Evolutionary conservation across 139 green algal genomes (phyloP).

Genomic region (Deuterostichococcus epilithicus): DNA sequence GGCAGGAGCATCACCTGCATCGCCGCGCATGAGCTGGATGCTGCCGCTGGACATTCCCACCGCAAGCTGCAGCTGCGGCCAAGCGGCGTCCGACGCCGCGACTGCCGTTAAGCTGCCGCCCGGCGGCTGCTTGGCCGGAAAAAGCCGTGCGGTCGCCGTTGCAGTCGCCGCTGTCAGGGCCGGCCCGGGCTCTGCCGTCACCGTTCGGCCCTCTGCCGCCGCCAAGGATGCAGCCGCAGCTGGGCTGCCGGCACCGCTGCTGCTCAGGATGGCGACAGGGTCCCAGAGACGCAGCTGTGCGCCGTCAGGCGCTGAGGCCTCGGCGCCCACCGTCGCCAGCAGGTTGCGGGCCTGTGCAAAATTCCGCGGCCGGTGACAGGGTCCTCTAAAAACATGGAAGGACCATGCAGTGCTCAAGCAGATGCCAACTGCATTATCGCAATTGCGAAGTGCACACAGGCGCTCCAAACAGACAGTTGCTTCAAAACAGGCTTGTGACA

Average conservation of each 20-base stretch:
- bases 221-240: conserved; percentile 18
- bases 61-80: conserved; percentile 14
- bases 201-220: too few relatives aligned
- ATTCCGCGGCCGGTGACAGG: too few relatives aligned
- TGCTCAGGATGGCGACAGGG: not conserved
- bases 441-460: too few relatives aligned
- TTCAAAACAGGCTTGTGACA: too few relatives aligned
- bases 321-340: conserved; percentile 2
- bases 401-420: too few relatives aligned
- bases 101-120: conserved; percentile 5
- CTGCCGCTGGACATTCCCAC: conserved; percentile 20
- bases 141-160: not conserved
- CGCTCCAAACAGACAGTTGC: too few relatives aligned
- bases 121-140: conserved; percentile 10
- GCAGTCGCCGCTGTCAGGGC: not conserved
- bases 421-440: too few relatives aligned
- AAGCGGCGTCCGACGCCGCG: conserved; percentile 7
- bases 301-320: not conserved
- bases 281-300: not conserved
- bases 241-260: conserved; percentile 10
- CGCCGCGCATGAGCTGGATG: conserved; percentile 16
- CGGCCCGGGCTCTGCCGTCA: too few relatives aligned
- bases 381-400: too few relatives aligned
- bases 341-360: not conserved
- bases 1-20: conserved; percentile 9